A percentile compares a stretch with the other conserved stretches of the same genome.
These are phyloP conservation scores for Urochloa ruziziensis DNA, from an alignment of 176 grass and related monocot species.

Conservation along the genomic window DNA sequence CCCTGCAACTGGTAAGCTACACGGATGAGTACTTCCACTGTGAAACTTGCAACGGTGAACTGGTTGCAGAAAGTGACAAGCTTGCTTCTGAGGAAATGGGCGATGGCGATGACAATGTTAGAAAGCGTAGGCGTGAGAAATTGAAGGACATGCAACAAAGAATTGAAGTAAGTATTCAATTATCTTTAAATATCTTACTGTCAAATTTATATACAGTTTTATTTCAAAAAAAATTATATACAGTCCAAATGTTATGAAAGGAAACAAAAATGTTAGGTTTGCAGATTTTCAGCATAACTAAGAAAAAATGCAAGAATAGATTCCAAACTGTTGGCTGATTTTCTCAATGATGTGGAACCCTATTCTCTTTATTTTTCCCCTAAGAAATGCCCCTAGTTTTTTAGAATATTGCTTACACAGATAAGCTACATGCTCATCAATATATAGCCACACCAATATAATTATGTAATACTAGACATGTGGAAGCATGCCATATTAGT, in stretches of 20 bases:
- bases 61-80: conserved; percentile 97
- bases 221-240: too few relatives aligned
- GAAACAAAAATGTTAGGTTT: background rate
- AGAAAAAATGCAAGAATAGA: background rate
- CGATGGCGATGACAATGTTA: conserved; percentile 91
- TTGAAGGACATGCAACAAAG: conserved; percentile 89
- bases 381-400: background rate
- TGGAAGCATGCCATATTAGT: background rate
- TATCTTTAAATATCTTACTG: background rate
- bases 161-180: conserved; percentile 64
- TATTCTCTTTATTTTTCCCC: background rate
- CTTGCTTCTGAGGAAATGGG: conserved; percentile 99
- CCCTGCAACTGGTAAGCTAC: conserved; percentile 79
- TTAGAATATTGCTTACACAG: background rate
- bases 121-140: conserved; percentile 76
- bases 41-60: conserved; percentile 92
- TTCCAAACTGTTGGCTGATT: background rate
- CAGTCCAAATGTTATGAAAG: background rate
- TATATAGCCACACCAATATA: background rate
- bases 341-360: conserved; percentile 4
- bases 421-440: background rate
- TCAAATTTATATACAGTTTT: background rate
- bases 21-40: conserved; percentile 87
- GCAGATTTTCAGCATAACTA: background rate
- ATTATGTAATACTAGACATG: background rate